Base-by-base conservation (phyloP, 108 stramenopile species). In the Schizochytrium sp. region DNA sequence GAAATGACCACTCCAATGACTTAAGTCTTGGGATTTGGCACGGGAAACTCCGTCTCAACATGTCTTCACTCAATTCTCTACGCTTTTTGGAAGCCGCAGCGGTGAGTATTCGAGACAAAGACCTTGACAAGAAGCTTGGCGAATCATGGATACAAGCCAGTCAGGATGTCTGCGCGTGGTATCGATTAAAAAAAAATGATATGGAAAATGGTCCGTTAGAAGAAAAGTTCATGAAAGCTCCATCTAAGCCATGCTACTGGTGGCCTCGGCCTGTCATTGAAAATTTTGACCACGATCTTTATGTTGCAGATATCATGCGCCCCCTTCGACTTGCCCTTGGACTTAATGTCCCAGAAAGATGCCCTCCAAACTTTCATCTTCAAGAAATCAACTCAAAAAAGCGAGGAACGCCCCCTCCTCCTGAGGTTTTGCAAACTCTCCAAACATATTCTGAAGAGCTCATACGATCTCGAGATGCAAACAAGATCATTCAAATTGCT, bases 201-300 rank as follows among this genome's bases (percentile, higher is more conserved):
- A 38, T 7, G 44, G 10, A 44, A 38, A 8, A 44, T 44, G 64
- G 3, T 44, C 44, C 28, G 19, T 60, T 2, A 60, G 28, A 60
- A 2, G 19, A n/a, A 17, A 60, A 60, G 59, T 60, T n/a, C 1
- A n/a, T n/a, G 0, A n/a, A 60, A n/a, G 19, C 19, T 60, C 59
- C 28, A 17, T 60, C 19, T 60, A n/a, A 3, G 42, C 64, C 12
- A 38, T 69, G 64, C 64, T 69, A 69, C 28, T 69, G 64, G 64
- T 69, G 64, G 64, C 64, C 64, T 8, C 64, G 64, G 5, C 64
- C 64, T 15, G 64, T 69, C 2, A 38, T 69, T 1, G 64, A 69
- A 15, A 44, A 69, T 15, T 69, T 69, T 44, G 64, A 44, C 12
- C 10, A 7, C 42, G 28, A 38, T 15, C 19, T 28, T 5, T 69